These are phyloP conservation scores for Talaromyces sp. DNA, from an alignment of 2,329 filamentous ascomycete genomes.

Conservation along the genomic window DNA sequence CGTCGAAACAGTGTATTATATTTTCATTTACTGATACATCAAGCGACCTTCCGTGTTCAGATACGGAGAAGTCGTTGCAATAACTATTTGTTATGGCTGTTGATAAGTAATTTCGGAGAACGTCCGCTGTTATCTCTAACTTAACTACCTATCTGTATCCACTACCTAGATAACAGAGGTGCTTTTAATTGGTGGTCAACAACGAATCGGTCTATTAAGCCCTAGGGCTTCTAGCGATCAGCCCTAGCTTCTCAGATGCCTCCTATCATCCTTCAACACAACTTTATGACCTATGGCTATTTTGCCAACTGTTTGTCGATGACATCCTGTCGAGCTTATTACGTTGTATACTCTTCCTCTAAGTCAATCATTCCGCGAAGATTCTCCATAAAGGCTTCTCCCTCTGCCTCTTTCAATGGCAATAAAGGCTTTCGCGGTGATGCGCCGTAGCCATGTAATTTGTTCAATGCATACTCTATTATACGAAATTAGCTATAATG, in stretches of 20 bases:
- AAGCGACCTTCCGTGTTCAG: neutral
- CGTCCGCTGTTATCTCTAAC: neutral
- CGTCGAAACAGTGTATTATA: neutral
- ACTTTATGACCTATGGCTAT: neutral
- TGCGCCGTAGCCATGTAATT: constrained; percentile 22
- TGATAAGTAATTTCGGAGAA: neutral
- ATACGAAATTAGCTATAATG: neutral
- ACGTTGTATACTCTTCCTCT: constrained; percentile 13
- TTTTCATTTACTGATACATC: neutral
- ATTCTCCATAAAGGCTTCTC: constrained; percentile 21
- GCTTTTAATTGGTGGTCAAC: neutral
- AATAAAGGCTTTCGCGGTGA: constrained; percentile 23
- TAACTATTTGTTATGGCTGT: neutral
- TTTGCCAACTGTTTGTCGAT: neutral
- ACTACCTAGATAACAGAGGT: neutral
- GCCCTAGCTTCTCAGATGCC: neutral
- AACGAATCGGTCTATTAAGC: neutral
- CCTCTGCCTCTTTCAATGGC: constrained; percentile 21
- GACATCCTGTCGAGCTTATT: neutral
- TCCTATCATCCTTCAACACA: neutral
- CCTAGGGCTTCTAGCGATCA: neutral
- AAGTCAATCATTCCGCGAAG: constrained; percentile 22
- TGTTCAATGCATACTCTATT: constrained; percentile 24
- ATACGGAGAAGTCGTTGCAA: neutral
- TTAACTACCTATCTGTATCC: neutral